Base-by-base conservation (phyloP, 2,329 filamentous ascomycete species). In the Fusarium heterosporum region DNA sequence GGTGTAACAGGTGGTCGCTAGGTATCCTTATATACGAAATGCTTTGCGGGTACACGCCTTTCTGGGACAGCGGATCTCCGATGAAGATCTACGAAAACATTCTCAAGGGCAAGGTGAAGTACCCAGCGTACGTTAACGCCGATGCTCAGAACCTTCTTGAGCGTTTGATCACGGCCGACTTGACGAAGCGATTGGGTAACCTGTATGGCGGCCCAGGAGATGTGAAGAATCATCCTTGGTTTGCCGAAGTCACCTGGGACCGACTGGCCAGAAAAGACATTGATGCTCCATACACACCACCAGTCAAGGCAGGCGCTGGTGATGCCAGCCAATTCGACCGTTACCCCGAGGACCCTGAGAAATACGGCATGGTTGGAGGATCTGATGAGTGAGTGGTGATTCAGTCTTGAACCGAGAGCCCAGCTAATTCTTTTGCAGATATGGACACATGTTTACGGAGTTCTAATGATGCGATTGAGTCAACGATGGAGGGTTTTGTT, bases 71-170 rank as follows among this genome's bases (percentile, higher is more conserved):
- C 73, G 96, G 95, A 55, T 97, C 93, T 42, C 95, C 96, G 4
- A 97, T 99, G 88, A 97, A 97, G 81, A 99, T 99, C 75, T 99
- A 99, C 82, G 96, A 99, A 83, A 99, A 99, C 78, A 99, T 99
- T 74, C 87, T 99, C 68, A 94, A 93, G 75, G 96, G 95, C 61
- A 90, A 92, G 73, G 92, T 99, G 79, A 98, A 97, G 81, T 99
- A 98, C 78, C 96, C 96, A 53, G 90, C 92, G 8, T 99, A 98
- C 78, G 92, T 99, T 74, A 93, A 98, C 76, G 89, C 91, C 2
- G 96, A 98, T 76, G 96, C 96, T 0, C 93, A 97, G 76, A 92
- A 98, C 78, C 85, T 99, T 58, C 87, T 99, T 34, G 91, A 96
- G 75, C 91, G 93, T 72, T 85, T 99, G 72, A 98, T 99, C 79